Conservation (phyloP, 441 rosid species). For the Brassica balearica region DNA sequence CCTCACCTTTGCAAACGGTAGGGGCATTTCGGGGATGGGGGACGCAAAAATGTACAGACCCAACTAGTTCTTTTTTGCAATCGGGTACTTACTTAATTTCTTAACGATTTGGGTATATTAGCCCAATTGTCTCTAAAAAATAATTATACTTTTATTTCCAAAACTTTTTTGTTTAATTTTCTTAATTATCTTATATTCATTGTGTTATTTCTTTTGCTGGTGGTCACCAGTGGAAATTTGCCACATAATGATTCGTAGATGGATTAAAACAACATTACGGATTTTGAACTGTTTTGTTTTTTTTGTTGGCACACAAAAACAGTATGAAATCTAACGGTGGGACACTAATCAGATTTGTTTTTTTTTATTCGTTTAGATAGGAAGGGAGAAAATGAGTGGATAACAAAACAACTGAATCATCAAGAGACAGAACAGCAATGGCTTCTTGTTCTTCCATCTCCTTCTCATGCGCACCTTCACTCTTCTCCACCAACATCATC, state of each 20-base stretch:
- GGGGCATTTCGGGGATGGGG: too few species aligned
- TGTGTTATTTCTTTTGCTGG: neutral
- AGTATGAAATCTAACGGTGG: slow-evolving; percentile 42
- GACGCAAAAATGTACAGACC: too few species aligned
- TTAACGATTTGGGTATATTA: too few species aligned
- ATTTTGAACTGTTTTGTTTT: neutral
- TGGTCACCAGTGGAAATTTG: neutral
- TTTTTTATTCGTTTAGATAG: neutral
- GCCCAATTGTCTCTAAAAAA: too few species aligned
- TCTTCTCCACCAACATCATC: slow-evolving; percentile 44
- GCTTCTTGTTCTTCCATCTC: slow-evolving; percentile 52
- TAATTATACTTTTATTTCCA: neutral
- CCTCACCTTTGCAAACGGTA: too few species aligned
- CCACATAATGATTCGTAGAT: neutral
- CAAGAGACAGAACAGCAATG: slow-evolving; percentile 44
- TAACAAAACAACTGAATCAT: slow-evolving; percentile 32
- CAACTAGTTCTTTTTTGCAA: too few species aligned
- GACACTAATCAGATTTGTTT: neutral
- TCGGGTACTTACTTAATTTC: too few species aligned
- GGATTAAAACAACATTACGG: neutral
- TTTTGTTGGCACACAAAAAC: neutral
- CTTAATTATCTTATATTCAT: neutral
- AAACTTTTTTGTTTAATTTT: too few species aligned
- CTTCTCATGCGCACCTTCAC: slow-evolving; percentile 44
- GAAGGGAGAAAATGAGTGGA: slow-evolving; percentile 34